Conservation (phyloP, 768 basidiomycete genomes). For the Boletus sp. region DNA sequence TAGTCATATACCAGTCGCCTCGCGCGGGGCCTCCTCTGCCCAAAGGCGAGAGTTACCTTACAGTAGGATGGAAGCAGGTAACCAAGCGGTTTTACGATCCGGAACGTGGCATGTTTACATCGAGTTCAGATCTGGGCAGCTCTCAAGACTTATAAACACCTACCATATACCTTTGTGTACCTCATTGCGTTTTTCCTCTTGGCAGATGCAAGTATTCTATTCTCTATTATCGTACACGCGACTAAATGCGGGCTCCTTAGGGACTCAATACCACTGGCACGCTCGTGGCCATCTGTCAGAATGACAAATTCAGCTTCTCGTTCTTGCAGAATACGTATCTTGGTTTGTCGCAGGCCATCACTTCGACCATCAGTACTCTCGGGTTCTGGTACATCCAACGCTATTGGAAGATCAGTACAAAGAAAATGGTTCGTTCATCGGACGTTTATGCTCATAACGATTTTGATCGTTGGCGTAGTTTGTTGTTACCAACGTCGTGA, state of each 20-base stretch:
- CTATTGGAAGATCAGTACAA: slow-evolving; percentile 76
- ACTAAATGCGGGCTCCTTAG: slow-evolving; percentile 34
- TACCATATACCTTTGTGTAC: slow-evolving; percentile 83
- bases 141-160: slow-evolving; percentile 67
- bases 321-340: slow-evolving; percentile 82
- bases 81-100: not conserved
- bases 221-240: not conserved
- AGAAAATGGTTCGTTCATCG: slow-evolving; percentile 61
- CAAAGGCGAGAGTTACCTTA: slow-evolving; percentile 71
- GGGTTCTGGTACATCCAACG: slow-evolving; percentile 84
- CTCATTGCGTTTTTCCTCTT: slow-evolving; percentile 76
- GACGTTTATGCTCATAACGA: not conserved
- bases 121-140: slow-evolving; percentile 68
- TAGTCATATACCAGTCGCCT: slow-evolving; percentile 84
- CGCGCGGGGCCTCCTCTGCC: slow-evolving; percentile 79
- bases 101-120: not conserved
- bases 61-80: slow-evolving; percentile 86
- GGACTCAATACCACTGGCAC: slow-evolving; percentile 80
- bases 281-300: slow-evolving; percentile 73
- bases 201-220: slow-evolving; percentile 55
- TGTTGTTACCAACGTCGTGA: slow-evolving; percentile 70
- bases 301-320: slow-evolving; percentile 77
- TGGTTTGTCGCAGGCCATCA: slow-evolving; percentile 71
- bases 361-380: slow-evolving; percentile 68
- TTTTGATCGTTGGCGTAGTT: slow-evolving; percentile 45